Conservation (phyloP, 2,329 filamentous ascomycete genomes). For the Trichoderma sp. region DNA sequence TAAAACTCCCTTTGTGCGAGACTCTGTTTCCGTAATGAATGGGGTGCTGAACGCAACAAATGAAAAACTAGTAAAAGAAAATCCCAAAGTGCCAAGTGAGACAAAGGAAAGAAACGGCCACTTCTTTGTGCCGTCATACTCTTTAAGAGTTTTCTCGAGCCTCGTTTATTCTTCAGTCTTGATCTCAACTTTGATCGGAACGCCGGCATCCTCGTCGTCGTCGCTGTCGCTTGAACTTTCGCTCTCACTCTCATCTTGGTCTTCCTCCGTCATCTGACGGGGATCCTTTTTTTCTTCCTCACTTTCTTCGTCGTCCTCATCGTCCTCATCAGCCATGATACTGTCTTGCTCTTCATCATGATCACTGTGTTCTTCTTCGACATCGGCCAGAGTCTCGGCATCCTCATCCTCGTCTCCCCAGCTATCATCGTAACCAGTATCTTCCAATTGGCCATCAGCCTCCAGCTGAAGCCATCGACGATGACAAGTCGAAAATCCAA, state of each 20-base stretch:
- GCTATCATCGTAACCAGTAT: background rate
- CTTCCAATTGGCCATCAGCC: background rate
- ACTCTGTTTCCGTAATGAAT: background rate
- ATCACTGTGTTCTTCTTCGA: background rate
- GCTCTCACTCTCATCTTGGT: background rate
- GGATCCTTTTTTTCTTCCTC: background rate
- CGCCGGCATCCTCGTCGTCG: background rate
- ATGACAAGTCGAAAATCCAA: conserved; percentile 57
- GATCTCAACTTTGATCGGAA: background rate
- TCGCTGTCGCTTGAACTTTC: background rate
- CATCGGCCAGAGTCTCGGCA: background rate
- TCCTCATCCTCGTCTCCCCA: background rate
- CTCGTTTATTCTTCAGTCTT: background rate
- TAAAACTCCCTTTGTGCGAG: background rate
- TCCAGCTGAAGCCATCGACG: conserved; percentile 52
- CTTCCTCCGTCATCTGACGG: background rate
- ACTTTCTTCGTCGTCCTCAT: background rate
- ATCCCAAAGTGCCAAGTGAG: background rate
- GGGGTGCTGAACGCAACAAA: background rate
- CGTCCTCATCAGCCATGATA: background rate
- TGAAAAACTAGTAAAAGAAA: background rate
- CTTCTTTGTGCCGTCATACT: background rate
- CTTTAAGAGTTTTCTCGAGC: background rate
- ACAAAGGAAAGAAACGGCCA: background rate
- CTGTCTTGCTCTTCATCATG: background rate